Evolutionary conservation across 345 rosid species (phyloP), one percentile per base, ranked within the genome.

Genomic region (Geranium rotundifolium): DNA sequence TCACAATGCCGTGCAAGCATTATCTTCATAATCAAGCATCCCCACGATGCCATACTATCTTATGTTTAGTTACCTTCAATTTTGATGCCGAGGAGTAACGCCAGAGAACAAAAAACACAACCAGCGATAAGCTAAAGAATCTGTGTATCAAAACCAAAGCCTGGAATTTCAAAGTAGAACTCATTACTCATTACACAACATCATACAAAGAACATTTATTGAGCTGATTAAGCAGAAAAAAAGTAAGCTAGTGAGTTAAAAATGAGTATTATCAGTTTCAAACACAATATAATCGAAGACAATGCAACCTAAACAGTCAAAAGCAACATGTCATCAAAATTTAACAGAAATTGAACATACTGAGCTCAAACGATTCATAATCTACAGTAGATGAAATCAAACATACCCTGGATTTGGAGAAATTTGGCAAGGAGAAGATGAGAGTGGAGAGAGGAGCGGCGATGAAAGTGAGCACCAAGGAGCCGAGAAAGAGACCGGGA

Each of bases 381-480:
- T 31, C 37, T 7, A 2, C 59, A n/a, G n/a, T n/a, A n/a, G 39
- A 57, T 50, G n/a, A n/a, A 29, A n/a, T n/a, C 16, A 34, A 23
- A 63, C 54, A 64, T 69, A 86, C 98, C 92, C 76, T 87, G 62
- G 82, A 69, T 82, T 89, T 91, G 60, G 98, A 87, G 52, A 87
- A 72, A 74, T 75, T 85, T 62, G 92, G 92, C 46, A 78, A 72
- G 64, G 95, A 81, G 79, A 91, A 89, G 68, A 85, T 69, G 54
- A 91, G 88, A 20, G 98, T 89, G 61, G 98, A 89, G 60, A 89
- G 62, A 63, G 98, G 98, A 3, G 89, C 98, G 57, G 96, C 96
- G 16, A 89, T 74, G 68, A 91, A 73, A 55, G 98, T 91, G 49
- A 91, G 90, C 30, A 75, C 60, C 56, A 91, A 64, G 1, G 98